A percentile compares a stretch with the other conserved stretches of the same genome.
phyloP scores from a whole-genome alignment of 2,329 filamentous ascomycete genomes.

The Colletotrichum euphorbiae region DNA sequence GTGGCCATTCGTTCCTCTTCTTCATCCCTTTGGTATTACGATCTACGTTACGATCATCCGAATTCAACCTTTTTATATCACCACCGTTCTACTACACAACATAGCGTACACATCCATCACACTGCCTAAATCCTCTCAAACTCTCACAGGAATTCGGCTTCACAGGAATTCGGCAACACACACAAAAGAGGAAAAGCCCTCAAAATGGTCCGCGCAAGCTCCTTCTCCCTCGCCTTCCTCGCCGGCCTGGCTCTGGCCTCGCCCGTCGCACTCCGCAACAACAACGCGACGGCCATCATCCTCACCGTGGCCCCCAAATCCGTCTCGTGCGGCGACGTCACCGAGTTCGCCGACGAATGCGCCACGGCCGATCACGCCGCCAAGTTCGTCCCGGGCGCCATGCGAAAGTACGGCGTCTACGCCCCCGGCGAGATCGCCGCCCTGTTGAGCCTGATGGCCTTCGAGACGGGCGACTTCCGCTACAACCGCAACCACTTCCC shows the following conservation, averaged over 20 bases:
- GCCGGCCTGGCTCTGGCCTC: conserved; percentile 43
- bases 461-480: conserved; percentile 76
- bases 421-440: conserved; percentile 73
- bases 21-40: background rate
- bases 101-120: background rate
- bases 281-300: conserved; percentile 55
- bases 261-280: conserved; percentile 37
- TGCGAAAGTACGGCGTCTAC: conserved; percentile 68
- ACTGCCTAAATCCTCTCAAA: background rate
- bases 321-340: conserved; percentile 60
- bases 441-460: conserved; percentile 76
- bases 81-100: conserved; percentile 1
- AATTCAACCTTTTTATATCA: background rate
- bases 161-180: background rate
- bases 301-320: conserved; percentile 68
- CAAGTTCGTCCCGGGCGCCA: conserved; percentile 64
- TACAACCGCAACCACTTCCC: conserved; percentile 74
- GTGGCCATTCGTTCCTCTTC: background rate
- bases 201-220: conserved; percentile 47
- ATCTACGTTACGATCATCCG: conserved; percentile 1
- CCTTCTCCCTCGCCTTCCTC: conserved; percentile 45
- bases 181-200: background rate
- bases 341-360: conserved; percentile 67
- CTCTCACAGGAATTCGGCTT: background rate
- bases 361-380: conserved; percentile 72